Conservation (phyloP, 257 asterid genomes). For the Primulina eburnea region DNA sequence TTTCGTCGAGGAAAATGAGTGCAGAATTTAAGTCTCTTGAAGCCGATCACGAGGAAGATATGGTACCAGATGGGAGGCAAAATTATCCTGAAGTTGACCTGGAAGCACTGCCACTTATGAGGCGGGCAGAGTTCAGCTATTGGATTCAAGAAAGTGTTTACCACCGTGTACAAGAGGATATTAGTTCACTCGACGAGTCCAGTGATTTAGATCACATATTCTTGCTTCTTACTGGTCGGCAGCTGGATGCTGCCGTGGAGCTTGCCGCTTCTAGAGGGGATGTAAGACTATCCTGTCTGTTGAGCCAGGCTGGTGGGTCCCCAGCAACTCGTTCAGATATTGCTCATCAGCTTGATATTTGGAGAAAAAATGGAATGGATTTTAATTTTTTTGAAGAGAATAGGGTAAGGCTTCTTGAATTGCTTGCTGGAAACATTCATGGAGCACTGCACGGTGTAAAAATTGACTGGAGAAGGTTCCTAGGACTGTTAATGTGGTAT, state of each 20-base stretch:
- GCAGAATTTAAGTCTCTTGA: constrained; percentile 48
- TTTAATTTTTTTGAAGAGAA: constrained; percentile 78
- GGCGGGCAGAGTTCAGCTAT: constrained; percentile 86
- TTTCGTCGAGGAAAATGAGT: constrained; percentile 54
- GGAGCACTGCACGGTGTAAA: constrained; percentile 60
- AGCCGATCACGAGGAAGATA: constrained; percentile 71
- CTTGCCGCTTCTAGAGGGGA: constrained; percentile 96
- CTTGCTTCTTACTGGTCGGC: constrained; percentile 89
- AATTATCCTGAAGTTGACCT: constrained; percentile 54
- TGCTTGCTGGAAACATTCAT: constrained; percentile 88
- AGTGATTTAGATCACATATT: constrained; percentile 77
- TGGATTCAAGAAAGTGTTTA: constrained; percentile 96
- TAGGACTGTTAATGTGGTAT: constrained; percentile 97
- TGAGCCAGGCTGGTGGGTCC: constrained; percentile 95
- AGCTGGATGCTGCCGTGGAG: constrained; percentile 85
- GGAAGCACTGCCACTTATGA: constrained; percentile 77
- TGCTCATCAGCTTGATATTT: constrained; percentile 71
- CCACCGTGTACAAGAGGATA: constrained; percentile 85
- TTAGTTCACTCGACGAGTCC: constrained; percentile 61
- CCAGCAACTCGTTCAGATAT: constrained; percentile 58
- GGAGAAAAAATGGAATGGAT: constrained; percentile 94
- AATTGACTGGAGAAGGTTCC: constrained; percentile 95
- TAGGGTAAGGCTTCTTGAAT: constrained; percentile 75
- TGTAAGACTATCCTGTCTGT: constrained; percentile 85
- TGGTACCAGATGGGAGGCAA: constrained; percentile 61